Conservation (phyloP, 257 asterid genomes). For the Penstemon eatonii region DNA sequence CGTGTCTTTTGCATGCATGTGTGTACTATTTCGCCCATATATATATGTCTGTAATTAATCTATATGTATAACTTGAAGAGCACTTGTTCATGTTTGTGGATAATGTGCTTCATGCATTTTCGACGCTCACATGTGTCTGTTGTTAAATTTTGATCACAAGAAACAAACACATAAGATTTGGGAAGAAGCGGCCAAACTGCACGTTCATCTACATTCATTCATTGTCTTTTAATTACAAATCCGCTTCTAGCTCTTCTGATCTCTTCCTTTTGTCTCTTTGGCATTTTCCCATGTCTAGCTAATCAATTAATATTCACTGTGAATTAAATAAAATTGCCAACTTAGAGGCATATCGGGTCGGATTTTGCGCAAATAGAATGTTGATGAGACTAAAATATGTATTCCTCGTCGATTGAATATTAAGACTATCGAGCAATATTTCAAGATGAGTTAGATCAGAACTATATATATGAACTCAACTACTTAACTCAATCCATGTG, state of each 20-base stretch:
- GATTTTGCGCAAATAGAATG: slow-evolving; percentile 17
- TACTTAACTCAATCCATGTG: no score
- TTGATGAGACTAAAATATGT: background rate
- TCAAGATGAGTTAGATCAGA: no score
- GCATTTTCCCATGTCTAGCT: slow-evolving; percentile 4
- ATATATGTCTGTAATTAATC: no score
- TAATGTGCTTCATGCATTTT: background rate
- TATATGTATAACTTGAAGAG: background rate
- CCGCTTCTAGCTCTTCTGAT: background rate
- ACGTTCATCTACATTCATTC: background rate
- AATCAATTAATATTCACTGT: background rate
- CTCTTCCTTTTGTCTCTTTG: slow-evolving; percentile 20
- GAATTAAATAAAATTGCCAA: background rate
- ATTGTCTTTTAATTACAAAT: background rate
- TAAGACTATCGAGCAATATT: no score
- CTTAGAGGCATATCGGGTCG: background rate
- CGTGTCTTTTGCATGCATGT: background rate
- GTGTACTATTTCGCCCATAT: no score
- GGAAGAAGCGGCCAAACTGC: background rate
- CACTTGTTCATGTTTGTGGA: background rate
- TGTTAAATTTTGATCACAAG: background rate
- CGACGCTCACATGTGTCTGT: background rate
- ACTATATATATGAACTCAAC: no score
- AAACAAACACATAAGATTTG: slow-evolving; percentile 1
- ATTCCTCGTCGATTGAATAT: no score